Evolutionary conservation across 31 red algal species (phyloP).

Genomic region (Odonthalia washingtoniensis): DNA sequence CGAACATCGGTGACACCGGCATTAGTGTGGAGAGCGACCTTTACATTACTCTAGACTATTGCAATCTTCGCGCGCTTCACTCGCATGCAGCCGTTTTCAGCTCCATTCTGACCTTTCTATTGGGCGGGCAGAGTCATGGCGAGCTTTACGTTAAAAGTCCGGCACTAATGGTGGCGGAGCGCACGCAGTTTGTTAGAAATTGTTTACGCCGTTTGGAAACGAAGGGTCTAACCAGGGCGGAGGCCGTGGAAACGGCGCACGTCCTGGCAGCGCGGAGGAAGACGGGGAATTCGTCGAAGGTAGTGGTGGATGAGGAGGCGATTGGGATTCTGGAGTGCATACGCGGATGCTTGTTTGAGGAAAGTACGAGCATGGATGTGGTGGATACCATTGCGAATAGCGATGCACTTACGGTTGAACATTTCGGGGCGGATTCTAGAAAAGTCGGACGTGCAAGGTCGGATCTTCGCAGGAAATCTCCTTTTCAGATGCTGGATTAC

Average conservation of each 20-base stretch:
- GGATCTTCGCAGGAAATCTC: too few species aligned
- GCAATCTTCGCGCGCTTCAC: too few species aligned
- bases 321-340: neutral
- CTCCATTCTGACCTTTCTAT: too few species aligned
- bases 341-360: neutral
- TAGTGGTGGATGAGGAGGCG: neutral
- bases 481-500: too few species aligned
- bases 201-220: neutral
- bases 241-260: neutral
- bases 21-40: neutral
- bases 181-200: too few species aligned
- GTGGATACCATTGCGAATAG: neutral
- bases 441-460: too few species aligned
- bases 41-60: neutral
- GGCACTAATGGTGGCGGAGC: too few species aligned
- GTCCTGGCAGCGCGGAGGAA: neutral
- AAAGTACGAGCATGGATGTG: neutral
- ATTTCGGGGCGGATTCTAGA: neutral
- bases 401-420: neutral
- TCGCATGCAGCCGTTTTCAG: too few species aligned
- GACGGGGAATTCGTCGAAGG: neutral
- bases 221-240: neutral
- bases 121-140: too few species aligned
- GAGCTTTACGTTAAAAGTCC: too few species aligned
- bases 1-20: neutral